Evolutionary conservation across 176 grass and related monocot genomes (phyloP).

Genomic region (Carex littledalei): DNA sequence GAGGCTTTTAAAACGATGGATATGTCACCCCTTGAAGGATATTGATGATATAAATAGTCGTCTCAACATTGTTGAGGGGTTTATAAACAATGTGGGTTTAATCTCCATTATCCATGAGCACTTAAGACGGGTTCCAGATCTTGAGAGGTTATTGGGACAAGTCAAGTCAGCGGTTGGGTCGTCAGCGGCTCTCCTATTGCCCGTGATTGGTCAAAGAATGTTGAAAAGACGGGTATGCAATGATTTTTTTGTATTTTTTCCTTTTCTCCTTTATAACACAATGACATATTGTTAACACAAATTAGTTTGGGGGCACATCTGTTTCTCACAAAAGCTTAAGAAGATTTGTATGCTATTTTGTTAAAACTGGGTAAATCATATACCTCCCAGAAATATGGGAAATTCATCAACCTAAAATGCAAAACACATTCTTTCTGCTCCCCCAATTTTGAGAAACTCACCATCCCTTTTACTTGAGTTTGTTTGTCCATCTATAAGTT

Average conservation of each 20-base stretch:
- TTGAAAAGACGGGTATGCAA: constrained; percentile 65
- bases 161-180: constrained; percentile 71
- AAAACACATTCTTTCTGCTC: neutral
- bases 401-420: neutral
- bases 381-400: neutral
- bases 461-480: neutral
- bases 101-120: constrained; percentile 40
- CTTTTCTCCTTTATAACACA: neutral
- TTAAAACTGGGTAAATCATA: neutral
- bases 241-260: neutral
- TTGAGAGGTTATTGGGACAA: constrained; percentile 79
- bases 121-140: constrained; percentile 66
- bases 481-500: neutral
- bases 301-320: neutral
- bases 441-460: neutral
- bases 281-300: neutral
- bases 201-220: constrained; percentile 63
- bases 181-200: constrained; percentile 43
- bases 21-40: constrained; percentile 81
- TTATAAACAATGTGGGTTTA: constrained; percentile 59
- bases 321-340: neutral
- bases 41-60: constrained; percentile 59
- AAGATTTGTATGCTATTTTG: neutral
- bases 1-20: constrained; percentile 82
- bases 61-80: constrained; percentile 71